phyloP scores from a whole-genome alignment of 352 stramenopile genomes.

The Phytophthora vignae region DNA sequence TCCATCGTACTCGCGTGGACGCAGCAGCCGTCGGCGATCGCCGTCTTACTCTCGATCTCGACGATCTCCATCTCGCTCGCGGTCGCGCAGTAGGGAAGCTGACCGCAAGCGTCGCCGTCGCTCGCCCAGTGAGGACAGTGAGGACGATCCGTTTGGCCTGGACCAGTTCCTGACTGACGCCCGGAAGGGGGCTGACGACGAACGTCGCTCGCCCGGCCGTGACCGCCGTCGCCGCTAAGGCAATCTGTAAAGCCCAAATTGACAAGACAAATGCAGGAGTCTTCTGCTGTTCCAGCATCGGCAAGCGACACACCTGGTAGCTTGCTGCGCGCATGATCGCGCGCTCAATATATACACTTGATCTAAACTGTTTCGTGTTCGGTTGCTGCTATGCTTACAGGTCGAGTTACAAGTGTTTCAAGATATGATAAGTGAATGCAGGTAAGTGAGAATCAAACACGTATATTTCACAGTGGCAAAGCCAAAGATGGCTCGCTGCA shows the following conservation, averaged over 20 bases:
- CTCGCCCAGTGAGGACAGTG: slow-evolving; percentile 54
- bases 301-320: slow-evolving; percentile 1
- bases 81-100: slow-evolving; percentile 46
- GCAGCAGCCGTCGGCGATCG: slow-evolving; percentile 33
- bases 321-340: neutral
- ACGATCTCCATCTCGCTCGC: slow-evolving; percentile 46
- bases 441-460: neutral
- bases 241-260: neutral
- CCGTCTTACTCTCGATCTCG: slow-evolving; percentile 47
- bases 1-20: slow-evolving; percentile 36
- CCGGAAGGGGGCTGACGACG: slow-evolving; percentile 47
- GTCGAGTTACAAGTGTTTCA: neutral
- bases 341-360: neutral
- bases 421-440: too few species aligned
- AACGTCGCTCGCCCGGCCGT: slow-evolving; percentile 32
- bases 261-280: neutral
- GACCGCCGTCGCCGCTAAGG: slow-evolving; percentile 46
- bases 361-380: neutral
- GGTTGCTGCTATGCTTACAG: neutral
- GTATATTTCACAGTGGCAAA: neutral
- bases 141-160: slow-evolving; percentile 85
- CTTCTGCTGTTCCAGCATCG: neutral
- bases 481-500: neutral
- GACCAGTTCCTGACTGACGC: slow-evolving; percentile 87
- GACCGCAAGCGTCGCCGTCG: slow-evolving; percentile 62